Evolutionary conservation across 2,329 filamentous ascomycete species (phyloP).

Genomic region (Zelopaecilomyces penicillatus): DNA sequence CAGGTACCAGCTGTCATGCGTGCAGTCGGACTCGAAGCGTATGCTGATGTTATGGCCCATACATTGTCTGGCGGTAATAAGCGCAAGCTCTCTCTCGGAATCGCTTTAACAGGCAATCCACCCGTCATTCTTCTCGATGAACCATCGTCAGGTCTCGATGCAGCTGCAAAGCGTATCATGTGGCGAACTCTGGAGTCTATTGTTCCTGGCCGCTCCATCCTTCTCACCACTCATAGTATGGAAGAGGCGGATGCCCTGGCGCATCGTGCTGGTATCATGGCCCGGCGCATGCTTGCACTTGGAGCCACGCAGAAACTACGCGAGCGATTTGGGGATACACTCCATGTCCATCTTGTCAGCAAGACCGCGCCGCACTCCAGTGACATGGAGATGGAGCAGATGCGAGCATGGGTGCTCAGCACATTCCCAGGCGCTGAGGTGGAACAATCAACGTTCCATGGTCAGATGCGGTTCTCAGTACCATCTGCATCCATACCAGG

Average conservation of each 20-base stretch:
- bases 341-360: conserved; percentile 70
- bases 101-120: conserved; percentile 69
- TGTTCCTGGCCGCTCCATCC: conserved; percentile 55
- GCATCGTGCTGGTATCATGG: conserved; percentile 59
- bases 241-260: conserved; percentile 73
- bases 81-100: conserved; percentile 63
- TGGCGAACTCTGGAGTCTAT: conserved; percentile 63
- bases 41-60: conserved; percentile 53
- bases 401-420: conserved; percentile 56
- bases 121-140: conserved; percentile 68
- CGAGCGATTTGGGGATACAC: conserved; percentile 60
- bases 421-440: conserved; percentile 59
- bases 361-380: conserved; percentile 61
- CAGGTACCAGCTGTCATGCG: conserved; percentile 58
- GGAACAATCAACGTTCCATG: conserved; percentile 69
- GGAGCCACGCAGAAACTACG: conserved; percentile 63
- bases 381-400: conserved; percentile 54
- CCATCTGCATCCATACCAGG: conserved; percentile 18
- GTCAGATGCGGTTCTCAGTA: conserved; percentile 76
- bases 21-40: conserved; percentile 56
- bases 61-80: conserved; percentile 71
- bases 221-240: conserved; percentile 74
- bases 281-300: conserved; percentile 68
- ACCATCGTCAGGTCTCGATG: conserved; percentile 65
- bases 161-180: conserved; percentile 64